Evolutionary conservation across 768 basidiomycete species (phyloP), one percentile per base, ranked within the genome.

Genomic region (Leccinum variicolor): DNA sequence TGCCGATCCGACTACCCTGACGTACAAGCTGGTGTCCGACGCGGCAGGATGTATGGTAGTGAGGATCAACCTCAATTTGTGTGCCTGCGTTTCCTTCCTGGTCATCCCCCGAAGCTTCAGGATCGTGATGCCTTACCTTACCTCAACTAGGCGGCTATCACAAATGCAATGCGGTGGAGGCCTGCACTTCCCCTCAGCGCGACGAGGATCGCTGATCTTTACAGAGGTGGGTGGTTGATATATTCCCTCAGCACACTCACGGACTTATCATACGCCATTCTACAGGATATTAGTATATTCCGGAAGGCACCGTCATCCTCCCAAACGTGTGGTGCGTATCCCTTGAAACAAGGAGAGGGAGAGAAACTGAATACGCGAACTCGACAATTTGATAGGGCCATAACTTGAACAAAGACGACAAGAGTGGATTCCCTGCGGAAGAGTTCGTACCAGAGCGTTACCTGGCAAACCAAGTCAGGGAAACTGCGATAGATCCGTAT

Each of bases 91-190:
- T 29, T n/a, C 52, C 33, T 6, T 13, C 26, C 25, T 48, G n/a
- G 50, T 15, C 73, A 82, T n/a, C 71, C 84, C 1, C 84, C 84
- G 0, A 72, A 59, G 7, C 39, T 56, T 13, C 41, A 59, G 15
- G 61, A 64, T 57, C 61, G 61, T 15, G 68, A 79, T 47, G 66
- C 69, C 5, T 71, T 86, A 4, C 82, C 84, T 0, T 85, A 85
- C 55, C 59, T 82, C 23, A 3, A 23, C 19, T 74, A 74, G n/a
- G 82, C 82, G 74, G 10, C 43, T 4, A 55, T 63, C 21, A 61
- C 57, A 39, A 83, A 85, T 33, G 23, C 39, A 2, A 19, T 45
- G 23, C 55, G 51, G 10, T 60, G 55, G 55, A 56, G 43, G 41
- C 59, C 59, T 9, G 51, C 53, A 4, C 54, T 59, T 34, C 55